Evolutionary conservation across 2,329 filamentous ascomycete genomes (phyloP), one percentile per base, ranked within the genome.

Genomic region (Phaeosphaeriaceae sp.): DNA sequence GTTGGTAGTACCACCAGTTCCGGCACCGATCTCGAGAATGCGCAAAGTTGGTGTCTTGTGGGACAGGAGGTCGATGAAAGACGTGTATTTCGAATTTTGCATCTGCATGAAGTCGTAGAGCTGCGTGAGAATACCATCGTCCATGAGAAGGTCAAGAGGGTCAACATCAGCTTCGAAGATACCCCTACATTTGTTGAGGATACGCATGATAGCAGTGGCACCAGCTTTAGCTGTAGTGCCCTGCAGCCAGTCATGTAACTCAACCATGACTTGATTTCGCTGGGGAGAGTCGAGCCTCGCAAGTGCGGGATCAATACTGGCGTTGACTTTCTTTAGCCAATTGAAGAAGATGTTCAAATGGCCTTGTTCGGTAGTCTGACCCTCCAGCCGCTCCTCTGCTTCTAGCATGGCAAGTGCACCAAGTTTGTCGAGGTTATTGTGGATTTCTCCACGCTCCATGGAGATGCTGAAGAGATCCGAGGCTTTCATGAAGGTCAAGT

Each of bases 1-100:
- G 7, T 31, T 21, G 3, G 65, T 68, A 2, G 58, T 56, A 3
- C 57, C 59, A 9, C 66, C 66, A 15, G 66, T 69, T 0, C 67
- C 67, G 11, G 63, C 63, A 7, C 67, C 64, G 17, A 70, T 40
- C 41, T 56, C 48, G 3, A 56, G 48, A 20, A 56, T 21, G 11
- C 47, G 48, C n/a, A 51, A 22, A 19, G 13, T 46, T 11, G 48
- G 48, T 40, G 51, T 52, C 25, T 24, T 51, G 27, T 56, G 40
- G 17, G 24, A 27, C 17, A 56, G 33, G 27, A 21, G 19, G 46
- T n/a, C 22, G 21, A 48, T 24, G 46, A 27, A 25, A 7, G 46
- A 48, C 5, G 46, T 25, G 22, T 48, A 48, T 7, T 36, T 25
- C 20, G 17, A 54, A 41, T 49, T 50, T 31, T 25, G 19, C 44